Percentiles rank a stretch among this genome's conserved stretches.
Evolutionary conservation across 2,329 filamentous ascomycete genomes (phyloP).

Genomic region (Cadophora gregata): DNA sequence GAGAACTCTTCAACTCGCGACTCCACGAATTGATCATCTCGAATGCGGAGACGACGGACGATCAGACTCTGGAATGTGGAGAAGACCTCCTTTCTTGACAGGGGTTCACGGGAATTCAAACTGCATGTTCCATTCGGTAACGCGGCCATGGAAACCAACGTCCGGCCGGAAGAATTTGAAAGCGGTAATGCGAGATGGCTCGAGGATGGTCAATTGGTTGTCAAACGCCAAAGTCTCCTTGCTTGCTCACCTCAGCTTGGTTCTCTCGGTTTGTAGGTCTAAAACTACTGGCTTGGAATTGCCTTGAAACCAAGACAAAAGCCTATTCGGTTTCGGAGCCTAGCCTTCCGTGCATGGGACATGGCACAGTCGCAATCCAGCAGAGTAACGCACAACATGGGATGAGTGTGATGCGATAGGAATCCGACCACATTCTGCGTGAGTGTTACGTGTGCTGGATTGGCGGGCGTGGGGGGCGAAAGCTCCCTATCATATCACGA

Average conservation of each 20-base stretch:
- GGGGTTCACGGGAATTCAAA: slow-evolving; percentile 14
- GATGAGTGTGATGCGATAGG: slow-evolving; percentile 9
- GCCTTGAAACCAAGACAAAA: not conserved
- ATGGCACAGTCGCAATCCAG: not conserved
- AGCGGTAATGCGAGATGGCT: slow-evolving; percentile 26
- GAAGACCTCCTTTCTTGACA: slow-evolving; percentile 7
- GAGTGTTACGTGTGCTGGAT: slow-evolving; percentile 6
- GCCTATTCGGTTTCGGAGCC: slow-evolving; percentile 11
- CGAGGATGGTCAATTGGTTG: slow-evolving; percentile 5
- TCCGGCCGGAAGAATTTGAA: slow-evolving; percentile 23
- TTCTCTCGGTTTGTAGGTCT: not conserved
- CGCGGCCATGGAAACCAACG: not conserved
- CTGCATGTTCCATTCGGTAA: slow-evolving; percentile 9
- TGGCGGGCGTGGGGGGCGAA: slow-evolving; percentile 19
- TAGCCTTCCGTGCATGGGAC: slow-evolving; percentile 10
- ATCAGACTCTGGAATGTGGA: slow-evolving; percentile 25
- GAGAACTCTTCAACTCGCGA: slow-evolving; percentile 11
- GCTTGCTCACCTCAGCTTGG: slow-evolving; percentile 10
- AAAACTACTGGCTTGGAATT: slow-evolving; percentile 4
- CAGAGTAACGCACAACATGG: slow-evolving; percentile 6
- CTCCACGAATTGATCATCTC: slow-evolving; percentile 18
- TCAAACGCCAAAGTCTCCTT: not conserved
- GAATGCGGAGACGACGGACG: slow-evolving; percentile 27
- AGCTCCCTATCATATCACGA: slow-evolving; percentile 1
- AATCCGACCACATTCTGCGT: not conserved